Base-by-base conservation (phyloP, 176 grass and related monocot species). In the Tillandsia fasciculata region DNA sequence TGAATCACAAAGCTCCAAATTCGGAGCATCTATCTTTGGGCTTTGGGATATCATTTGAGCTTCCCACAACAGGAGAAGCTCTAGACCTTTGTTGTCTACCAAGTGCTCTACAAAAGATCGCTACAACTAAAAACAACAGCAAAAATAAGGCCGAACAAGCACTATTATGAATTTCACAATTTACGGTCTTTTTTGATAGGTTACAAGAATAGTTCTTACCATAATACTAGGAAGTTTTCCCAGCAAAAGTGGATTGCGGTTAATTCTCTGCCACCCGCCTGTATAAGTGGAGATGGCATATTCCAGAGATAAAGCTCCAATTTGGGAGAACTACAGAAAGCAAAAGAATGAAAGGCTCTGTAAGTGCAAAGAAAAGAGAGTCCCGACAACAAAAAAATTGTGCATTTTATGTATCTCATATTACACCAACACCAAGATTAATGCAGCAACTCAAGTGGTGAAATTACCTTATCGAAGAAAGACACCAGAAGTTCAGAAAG, bases 401-500 rank as follows among this genome's bases (percentile, higher is more conserved):
- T 56, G 15, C 15, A 56, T 5, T 56, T 56, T 12, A 56, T 13
- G 52, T 56, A 2, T 56, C 52, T 12, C 14, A 59, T 20, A 59
- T 8, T 59, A 59, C 6, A 17, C n/a, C 14, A 59, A 59, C 33
- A 42, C 3, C 15, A 59, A 58, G 20, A 59, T 59, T 15, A 17
- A 17, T 59, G 2, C 0, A 59, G 54, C 14, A 17, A 9, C 2
- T 17, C 9, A 22, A 59, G 2, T 73, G 49, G 18, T 69, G 66
- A 13, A 63, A 47, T 78, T 85, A 97, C 89, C 84, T 92, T 92
- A 5, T 74, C 26, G 58, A 97, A 97, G 72, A 97, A 97, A 53
- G 86, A 79, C 53, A 72, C 24, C 54, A 97, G 71, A 52, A 92
- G 89, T 67, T 67, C 14, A 26, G 73, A 77, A 58, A 92, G 77